Percentiles rank a stretch among this genome's conserved stretches.
Evolutionary conservation across 2,329 filamentous ascomycete genomes (phyloP).

Genomic region (Clarireedia sp.): DNA sequence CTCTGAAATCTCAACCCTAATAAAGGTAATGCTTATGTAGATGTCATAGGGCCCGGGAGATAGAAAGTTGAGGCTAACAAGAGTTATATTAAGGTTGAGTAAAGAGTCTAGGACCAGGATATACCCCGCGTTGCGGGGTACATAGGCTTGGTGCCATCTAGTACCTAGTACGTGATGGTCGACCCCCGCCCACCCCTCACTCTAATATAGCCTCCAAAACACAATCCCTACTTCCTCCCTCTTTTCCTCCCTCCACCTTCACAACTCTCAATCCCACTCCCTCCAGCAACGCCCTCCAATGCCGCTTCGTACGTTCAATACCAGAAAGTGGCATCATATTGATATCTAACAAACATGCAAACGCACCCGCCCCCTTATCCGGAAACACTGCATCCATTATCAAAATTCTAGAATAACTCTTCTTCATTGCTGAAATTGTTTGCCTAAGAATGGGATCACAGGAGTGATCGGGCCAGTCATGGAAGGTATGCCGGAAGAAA

Average conservation of each 20-base stretch:
- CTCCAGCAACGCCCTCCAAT: slow-evolving; percentile 28
- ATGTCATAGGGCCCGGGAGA: no score
- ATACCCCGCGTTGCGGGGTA: no score
- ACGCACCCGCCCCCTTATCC: slow-evolving; percentile 18
- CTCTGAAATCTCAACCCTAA: no score
- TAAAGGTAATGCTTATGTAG: no score
- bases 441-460: slow-evolving; percentile 26
- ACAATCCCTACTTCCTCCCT: slow-evolving; percentile 8
- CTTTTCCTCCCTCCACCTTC: slow-evolving; percentile 14
- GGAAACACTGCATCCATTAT: slow-evolving; percentile 18
- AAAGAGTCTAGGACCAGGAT: no score
- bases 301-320: slow-evolving; percentile 30
- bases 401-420: slow-evolving; percentile 20
- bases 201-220: not conserved
- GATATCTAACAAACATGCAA: not conserved
- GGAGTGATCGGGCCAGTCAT: slow-evolving; percentile 30
- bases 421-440: slow-evolving; percentile 20
- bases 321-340: slow-evolving; percentile 11
- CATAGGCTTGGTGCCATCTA: no score
- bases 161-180: no score
- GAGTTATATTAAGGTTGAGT: no score
- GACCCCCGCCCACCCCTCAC: not conserved
- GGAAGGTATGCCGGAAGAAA: slow-evolving; percentile 29
- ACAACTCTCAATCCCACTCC: slow-evolving; percentile 14
- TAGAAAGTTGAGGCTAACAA: no score